Conservation (phyloP, 2,329 filamentous ascomycete species). For the Cladorrhinum sp. region DNA sequence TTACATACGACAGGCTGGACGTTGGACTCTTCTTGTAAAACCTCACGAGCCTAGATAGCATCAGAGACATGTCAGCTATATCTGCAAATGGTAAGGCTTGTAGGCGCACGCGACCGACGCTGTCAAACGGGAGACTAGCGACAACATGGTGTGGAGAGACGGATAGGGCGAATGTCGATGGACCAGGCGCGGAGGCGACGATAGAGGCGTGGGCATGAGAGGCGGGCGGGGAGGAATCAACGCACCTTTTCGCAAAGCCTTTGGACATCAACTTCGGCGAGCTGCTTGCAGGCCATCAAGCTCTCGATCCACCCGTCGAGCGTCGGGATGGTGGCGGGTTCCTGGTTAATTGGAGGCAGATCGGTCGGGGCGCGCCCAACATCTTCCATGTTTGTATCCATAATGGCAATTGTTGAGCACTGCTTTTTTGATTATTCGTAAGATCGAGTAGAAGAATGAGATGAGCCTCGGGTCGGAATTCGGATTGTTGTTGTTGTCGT, state of each 20-base stretch:
- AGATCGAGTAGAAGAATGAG: background rate
- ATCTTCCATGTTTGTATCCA: conserved; percentile 99
- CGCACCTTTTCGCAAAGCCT: conserved; percentile 95
- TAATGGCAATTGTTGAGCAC: conserved; percentile 38
- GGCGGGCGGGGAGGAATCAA: conserved; percentile 8
- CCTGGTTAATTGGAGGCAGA: conserved; percentile 64
- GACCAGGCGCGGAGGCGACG: too few species aligned
- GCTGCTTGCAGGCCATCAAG: conserved; percentile 98
- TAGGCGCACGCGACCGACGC: conserved; percentile 31
- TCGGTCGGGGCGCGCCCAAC: conserved; percentile 82
- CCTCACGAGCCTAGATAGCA: conserved; percentile 74
- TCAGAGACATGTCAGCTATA: conserved; percentile 32
- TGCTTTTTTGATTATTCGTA: background rate
- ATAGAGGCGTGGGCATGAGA: conserved; percentile 1
- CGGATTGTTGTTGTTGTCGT: conserved; percentile 3
- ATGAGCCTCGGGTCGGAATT: background rate
- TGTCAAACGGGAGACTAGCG: background rate
- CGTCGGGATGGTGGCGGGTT: conserved; percentile 86
- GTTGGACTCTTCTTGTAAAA: conserved; percentile 95
- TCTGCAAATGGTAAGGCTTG: background rate
- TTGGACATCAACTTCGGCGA: conserved; percentile 91
- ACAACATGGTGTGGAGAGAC: background rate
- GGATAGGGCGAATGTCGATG: background rate
- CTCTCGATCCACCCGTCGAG: conserved; percentile 98
- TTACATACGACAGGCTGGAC: conserved; percentile 93